Conservation (phyloP, 371 early-diverging fungal species). For the Rhizopus sp. region DNA sequence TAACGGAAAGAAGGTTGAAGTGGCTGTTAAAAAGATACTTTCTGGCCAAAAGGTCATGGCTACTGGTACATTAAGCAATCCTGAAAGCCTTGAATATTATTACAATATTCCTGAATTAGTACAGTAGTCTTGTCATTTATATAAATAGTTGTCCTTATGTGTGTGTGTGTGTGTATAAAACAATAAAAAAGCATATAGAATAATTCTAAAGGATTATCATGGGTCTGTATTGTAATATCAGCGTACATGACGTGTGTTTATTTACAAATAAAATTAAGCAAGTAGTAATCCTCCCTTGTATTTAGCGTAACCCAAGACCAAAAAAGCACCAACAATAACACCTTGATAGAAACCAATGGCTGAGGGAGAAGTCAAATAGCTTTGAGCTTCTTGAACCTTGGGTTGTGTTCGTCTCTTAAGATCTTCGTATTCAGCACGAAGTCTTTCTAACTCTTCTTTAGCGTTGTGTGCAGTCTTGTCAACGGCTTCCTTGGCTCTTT, state of each 20-base stretch:
- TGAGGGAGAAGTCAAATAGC: constrained; percentile 35
- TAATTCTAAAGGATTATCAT: too few species aligned
- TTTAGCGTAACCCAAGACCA: constrained; percentile 29
- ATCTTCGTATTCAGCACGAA: constrained; percentile 41
- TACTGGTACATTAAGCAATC: constrained; percentile 81
- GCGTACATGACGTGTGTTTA: too few species aligned
- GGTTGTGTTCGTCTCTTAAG: constrained; percentile 37
- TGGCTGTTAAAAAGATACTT: constrained; percentile 93
- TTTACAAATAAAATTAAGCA: background rate
- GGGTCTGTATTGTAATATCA: too few species aligned
- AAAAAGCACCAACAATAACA: constrained; percentile 26
- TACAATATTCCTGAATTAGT: constrained; percentile 65
- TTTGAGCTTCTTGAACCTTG: constrained; percentile 42
- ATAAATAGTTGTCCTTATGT: too few species aligned
- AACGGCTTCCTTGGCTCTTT: constrained; percentile 22
- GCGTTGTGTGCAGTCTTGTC: constrained; percentile 32
- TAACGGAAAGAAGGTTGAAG: constrained; percentile 97
- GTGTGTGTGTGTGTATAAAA: too few species aligned
- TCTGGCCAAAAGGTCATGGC: constrained; percentile 77
- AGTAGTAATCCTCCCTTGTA: constrained; percentile 23
- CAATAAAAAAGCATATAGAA: too few species aligned
- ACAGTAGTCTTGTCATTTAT: constrained; percentile 18
- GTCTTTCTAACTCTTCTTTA: constrained; percentile 36
- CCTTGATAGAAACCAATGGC: constrained; percentile 47
- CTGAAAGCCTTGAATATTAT: constrained; percentile 81